Evolutionary conservation across 2,329 filamentous ascomycete genomes (phyloP).

Genomic region (Clonostachys chloroleuca): DNA sequence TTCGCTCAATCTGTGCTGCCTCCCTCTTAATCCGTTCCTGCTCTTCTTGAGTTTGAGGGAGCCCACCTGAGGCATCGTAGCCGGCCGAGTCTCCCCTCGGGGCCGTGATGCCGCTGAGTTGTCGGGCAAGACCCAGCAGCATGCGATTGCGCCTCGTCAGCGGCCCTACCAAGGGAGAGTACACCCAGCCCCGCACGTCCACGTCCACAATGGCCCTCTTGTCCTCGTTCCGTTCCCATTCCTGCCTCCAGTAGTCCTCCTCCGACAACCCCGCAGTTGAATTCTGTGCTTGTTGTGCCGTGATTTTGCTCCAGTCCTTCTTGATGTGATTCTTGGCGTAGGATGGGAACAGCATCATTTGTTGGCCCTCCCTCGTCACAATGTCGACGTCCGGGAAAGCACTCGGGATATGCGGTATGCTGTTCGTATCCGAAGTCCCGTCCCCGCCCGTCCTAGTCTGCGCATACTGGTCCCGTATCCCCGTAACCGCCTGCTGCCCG

Average conservation of each 20-base stretch:
- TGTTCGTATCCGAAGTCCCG: constrained; percentile 15
- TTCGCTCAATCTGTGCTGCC: constrained; percentile 71
- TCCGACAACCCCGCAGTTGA: constrained; percentile 10
- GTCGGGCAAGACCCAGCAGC: constrained; percentile 79
- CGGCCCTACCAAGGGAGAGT: constrained; percentile 77
- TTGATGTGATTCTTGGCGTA: constrained; percentile 75
- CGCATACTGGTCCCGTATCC: constrained; percentile 55
- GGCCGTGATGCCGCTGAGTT: constrained; percentile 80
- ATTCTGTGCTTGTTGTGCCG: constrained; percentile 16
- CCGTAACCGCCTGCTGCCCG: constrained; percentile 51
- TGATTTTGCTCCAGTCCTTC: constrained; percentile 26
- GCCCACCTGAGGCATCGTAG: constrained; percentile 8
- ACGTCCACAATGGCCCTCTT: constrained; percentile 87
- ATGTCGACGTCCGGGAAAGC: constrained; percentile 85
- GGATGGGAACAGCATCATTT: constrained; percentile 93
- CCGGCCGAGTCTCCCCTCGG: constrained; percentile 40
- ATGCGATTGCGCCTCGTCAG: constrained; percentile 85
- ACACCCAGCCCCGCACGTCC: constrained; percentile 94
- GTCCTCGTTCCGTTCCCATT: constrained; percentile 78
- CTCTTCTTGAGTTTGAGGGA: constrained; percentile 29
- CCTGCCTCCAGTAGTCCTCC: constrained; percentile 69
- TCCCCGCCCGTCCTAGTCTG: constrained; percentile 38
- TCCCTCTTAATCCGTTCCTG: constrained; percentile 68
- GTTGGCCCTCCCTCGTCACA: constrained; percentile 73
- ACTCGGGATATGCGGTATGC: constrained; percentile 54